Percentiles rank a stretch among this genome's conserved stretches.
Conservation (phyloP, 2,329 filamentous ascomycete genomes). For the Hypoxylon sp. region DNA sequence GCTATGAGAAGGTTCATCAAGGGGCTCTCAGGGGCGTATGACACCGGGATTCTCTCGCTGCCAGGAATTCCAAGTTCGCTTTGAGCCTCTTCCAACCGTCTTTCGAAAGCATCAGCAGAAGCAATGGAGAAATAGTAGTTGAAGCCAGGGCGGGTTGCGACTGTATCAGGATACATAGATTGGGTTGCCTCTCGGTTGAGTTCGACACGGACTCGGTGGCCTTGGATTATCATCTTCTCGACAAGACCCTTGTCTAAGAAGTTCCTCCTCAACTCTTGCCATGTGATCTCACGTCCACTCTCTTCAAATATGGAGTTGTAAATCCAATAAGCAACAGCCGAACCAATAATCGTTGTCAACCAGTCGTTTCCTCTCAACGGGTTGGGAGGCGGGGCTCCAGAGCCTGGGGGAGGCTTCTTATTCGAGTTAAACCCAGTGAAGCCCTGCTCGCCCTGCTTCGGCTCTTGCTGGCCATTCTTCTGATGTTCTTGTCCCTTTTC, state of each 20-base stretch:
- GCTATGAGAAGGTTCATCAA: slow-evolving; percentile 75
- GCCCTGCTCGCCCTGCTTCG: slow-evolving; percentile 35
- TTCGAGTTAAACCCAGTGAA: slow-evolving; percentile 45
- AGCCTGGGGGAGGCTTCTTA: slow-evolving; percentile 25
- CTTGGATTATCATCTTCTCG: slow-evolving; percentile 86
- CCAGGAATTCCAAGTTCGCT: slow-evolving; percentile 84
- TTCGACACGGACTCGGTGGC: slow-evolving; percentile 80
- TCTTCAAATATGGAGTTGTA: slow-evolving; percentile 55
- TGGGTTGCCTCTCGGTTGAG: slow-evolving; percentile 78
- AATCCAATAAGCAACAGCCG: slow-evolving; percentile 54
- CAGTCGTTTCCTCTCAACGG: slow-evolving; percentile 44
- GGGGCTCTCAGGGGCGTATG: slow-evolving; percentile 82
- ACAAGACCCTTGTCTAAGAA: slow-evolving; percentile 97
- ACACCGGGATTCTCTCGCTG: slow-evolving; percentile 90
- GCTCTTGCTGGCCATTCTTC: slow-evolving; percentile 45
- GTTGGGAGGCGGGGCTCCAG: slow-evolving; percentile 4
- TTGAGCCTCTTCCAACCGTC: slow-evolving; percentile 87
- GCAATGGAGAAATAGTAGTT: slow-evolving; percentile 96
- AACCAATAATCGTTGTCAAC: slow-evolving; percentile 62
- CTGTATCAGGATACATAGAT: slow-evolving; percentile 78
- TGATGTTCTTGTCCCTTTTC: slow-evolving; percentile 44
- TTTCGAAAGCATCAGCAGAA: slow-evolving; percentile 91
- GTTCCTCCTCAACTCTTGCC: slow-evolving; percentile 93
- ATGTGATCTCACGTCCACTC: slow-evolving; percentile 81
- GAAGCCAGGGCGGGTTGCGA: slow-evolving; percentile 73